Conservation (phyloP, 208 protist genomes). For the Herpetomonas samuelpessoai region DNA sequence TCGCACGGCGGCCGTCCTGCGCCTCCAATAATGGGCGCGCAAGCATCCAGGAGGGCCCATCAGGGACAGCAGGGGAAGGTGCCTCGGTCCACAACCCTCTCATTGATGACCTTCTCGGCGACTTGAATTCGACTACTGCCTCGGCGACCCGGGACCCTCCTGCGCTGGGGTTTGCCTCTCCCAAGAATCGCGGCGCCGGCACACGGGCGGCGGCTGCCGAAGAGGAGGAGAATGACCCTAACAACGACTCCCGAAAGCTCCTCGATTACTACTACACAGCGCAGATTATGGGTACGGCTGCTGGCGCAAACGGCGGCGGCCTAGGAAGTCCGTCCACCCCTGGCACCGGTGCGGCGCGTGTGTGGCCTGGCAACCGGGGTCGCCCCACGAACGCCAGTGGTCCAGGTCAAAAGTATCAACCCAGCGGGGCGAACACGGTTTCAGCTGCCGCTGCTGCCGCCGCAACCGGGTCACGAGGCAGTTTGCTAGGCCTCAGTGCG, state of each 20-base stretch:
- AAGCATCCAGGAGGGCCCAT: neutral
- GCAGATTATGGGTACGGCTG: no score
- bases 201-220: no score
- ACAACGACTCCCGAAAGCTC: neutral
- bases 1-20: neutral
- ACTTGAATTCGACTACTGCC: slow-evolving; percentile 1
- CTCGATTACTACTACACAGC: neutral
- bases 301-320: no score
- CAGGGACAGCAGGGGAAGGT: neutral
- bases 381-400: neutral
- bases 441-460: no score
- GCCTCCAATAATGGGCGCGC: no score
- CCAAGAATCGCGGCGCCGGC: neutral
- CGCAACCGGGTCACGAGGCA: no score
- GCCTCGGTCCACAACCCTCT: slow-evolving; percentile 25
- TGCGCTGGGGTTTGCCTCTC: neutral
- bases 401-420: neutral
- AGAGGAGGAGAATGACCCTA: neutral
- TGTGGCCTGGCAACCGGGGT: neutral
- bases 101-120: slow-evolving; percentile 38
- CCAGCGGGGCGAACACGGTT: neutral
- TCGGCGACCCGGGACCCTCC: neutral
- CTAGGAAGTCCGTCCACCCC: no score
- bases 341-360: no score
- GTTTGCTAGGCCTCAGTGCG: slow-evolving; percentile 2